These are phyloP conservation scores for Boletus pseudopeckii DNA, from an alignment of 768 basidiomycete species.

Conservation along the genomic window DNA sequence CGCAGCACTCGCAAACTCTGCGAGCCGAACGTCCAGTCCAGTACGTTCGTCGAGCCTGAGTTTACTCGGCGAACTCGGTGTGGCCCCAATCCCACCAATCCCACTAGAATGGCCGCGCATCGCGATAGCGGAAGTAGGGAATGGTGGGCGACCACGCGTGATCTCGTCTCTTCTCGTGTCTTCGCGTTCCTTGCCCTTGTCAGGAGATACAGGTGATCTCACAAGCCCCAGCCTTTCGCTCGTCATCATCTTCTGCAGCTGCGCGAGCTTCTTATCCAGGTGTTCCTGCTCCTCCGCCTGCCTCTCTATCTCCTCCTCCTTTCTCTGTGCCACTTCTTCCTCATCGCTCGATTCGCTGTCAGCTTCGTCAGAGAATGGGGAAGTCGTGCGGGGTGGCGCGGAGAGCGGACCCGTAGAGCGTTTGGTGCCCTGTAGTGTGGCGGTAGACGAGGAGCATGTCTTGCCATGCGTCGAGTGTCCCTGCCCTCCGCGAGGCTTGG, in stretches of 20 bases:
- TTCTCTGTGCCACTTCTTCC: slow-evolving; percentile 47
- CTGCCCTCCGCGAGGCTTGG: slow-evolving; percentile 28
- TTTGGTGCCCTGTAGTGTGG: slow-evolving; percentile 58
- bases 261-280: slow-evolving; percentile 62
- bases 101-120: background rate
- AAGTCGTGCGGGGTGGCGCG: slow-evolving; percentile 38
- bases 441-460: slow-evolving; percentile 62
- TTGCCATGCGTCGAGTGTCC: slow-evolving; percentile 34
- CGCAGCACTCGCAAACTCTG: slow-evolving; percentile 25
- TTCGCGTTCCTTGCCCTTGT: slow-evolving; percentile 37
- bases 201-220: slow-evolving; percentile 30
- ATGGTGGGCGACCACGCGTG: slow-evolving; percentile 42
- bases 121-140: slow-evolving; percentile 16
- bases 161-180: slow-evolving; percentile 19
- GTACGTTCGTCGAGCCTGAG: slow-evolving; percentile 12
- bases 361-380: slow-evolving; percentile 52
- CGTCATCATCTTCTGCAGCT: slow-evolving; percentile 70
- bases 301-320: slow-evolving; percentile 69
- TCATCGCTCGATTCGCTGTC: slow-evolving; percentile 59
- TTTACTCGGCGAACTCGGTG: slow-evolving; percentile 33
- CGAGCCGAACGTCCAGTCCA: slow-evolving; percentile 35
- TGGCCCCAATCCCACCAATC: background rate
- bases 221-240: slow-evolving; percentile 72
- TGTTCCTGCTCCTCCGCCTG: slow-evolving; percentile 65
- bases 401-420: slow-evolving; percentile 24